Conservation (phyloP, 345 rosid genomes). For the Populus alba region DNA sequence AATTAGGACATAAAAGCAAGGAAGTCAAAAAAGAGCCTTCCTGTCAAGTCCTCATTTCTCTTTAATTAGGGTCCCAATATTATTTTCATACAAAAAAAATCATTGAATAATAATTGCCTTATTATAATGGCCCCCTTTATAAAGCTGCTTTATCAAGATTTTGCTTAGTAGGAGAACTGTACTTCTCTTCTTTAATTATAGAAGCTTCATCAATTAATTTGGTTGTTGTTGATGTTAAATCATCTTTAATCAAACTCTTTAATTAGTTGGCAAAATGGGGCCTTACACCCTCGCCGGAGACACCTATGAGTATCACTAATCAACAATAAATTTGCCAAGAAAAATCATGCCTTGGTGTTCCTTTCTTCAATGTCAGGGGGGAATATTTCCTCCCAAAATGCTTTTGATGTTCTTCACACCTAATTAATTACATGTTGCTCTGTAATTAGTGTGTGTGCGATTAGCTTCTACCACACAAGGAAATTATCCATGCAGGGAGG, state of each 20-base stretch:
- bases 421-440: no score
- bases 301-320: not conserved
- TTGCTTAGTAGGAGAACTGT: not conserved
- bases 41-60: not conserved
- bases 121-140: conserved; percentile 18
- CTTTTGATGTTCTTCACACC: no score
- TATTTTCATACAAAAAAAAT: conserved; percentile 7
- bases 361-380: conserved; percentile 3
- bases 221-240: conserved; percentile 25
- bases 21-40: not conserved
- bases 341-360: not conserved
- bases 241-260: conserved; percentile 29
- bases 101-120: conserved; percentile 28
- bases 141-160: conserved; percentile 28
- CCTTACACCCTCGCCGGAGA: conserved; percentile 5
- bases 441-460: no score
- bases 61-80: not conserved
- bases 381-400: no score
- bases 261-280: conserved; percentile 23
- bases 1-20: not conserved
- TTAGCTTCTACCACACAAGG: no score
- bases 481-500: no score
- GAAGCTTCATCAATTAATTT: conserved; percentile 14
- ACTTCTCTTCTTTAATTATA: conserved; percentile 2
- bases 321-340: not conserved